Conservation (phyloP, 2,329 filamentous ascomycete genomes). For the Trichoderma afroharzianum region DNA sequence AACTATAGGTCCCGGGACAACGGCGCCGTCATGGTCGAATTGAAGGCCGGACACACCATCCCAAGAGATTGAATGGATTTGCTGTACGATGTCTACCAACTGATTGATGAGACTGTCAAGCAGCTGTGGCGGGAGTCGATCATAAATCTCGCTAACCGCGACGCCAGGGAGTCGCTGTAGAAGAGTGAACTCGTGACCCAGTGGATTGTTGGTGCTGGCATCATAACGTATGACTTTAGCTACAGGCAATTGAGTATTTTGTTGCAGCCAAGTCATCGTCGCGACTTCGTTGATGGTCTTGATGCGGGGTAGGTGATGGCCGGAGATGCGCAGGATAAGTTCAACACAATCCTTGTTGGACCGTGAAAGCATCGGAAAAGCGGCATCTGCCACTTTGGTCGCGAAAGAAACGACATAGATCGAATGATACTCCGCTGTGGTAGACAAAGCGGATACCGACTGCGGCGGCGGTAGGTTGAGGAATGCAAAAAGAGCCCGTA, state of each 20-base stretch:
- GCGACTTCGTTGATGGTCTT: conserved; percentile 38
- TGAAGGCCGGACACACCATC: neutral
- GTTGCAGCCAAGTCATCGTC: conserved; percentile 32
- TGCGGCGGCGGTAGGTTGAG: neutral
- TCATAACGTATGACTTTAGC: neutral
- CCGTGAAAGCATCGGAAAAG: neutral
- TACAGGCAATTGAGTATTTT: neutral
- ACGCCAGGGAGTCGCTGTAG: neutral
- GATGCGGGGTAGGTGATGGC: conserved; percentile 32
- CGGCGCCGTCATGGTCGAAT: conserved; percentile 14
- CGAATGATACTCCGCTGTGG: neutral
- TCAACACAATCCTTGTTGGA: neutral
- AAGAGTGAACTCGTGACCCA: neutral
- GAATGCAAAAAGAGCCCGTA: neutral
- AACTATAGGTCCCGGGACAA: conserved; percentile 27
- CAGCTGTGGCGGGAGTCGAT: neutral
- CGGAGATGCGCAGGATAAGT: conserved; percentile 35
- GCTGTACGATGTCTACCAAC: neutral
- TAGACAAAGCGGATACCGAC: neutral
- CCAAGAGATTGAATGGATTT: neutral
- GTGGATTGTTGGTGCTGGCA: neutral
- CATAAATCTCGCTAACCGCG: neutral
- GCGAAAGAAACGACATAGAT: neutral
- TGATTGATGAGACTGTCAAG: neutral
- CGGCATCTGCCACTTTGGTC: neutral